Base-by-base conservation (phyloP, 2,329 filamentous ascomycete species). In the Fusarium palustre region DNA sequence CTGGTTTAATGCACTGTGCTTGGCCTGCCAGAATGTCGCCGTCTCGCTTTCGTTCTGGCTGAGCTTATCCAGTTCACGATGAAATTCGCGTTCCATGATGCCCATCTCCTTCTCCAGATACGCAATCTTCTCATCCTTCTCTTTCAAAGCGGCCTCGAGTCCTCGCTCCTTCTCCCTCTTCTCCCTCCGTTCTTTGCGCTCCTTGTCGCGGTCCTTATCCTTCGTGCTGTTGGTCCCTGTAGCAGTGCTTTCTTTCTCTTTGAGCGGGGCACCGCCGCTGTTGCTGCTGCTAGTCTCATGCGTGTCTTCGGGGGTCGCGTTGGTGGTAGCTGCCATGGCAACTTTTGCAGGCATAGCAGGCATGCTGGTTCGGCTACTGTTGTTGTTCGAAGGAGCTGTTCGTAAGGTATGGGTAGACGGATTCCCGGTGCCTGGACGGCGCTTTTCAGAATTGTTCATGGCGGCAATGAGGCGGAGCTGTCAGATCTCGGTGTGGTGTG, bases 1-100 rank as follows among this genome's bases (percentile, higher is more conserved):
- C 77, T 85, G 83, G 75, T 87, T 83, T 45, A 88, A 76, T 33
- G 76, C 77, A 59, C 82, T 82, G 76, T 88, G 83, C 72, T 87
- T 87, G 45, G 81, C 76, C 77, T 89, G 86, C 86, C 87, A 89
- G 74, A 86, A 87, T 16, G 81, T 81, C 5, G 86, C 81, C 50
- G 82, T 84, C 75, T 88, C 86, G 77, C 81, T 84, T 79, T 89
- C 86, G 74, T 82, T 81, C 74, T 82, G 80, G 71, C 81, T 83
- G 20, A 88, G 81, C 68, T 80, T 81, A 73, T 87, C 85, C 20
- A 89, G 81, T 73, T 87, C 82, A 36, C 81, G 81, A 55, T 80
- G 77, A 74, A 89, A 88, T 73, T 87, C 85, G 57, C 75, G 74
- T 74, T 87, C 84, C 82, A 87, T 86, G 33, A 82, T 76, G 16